These are phyloP conservation scores for Labyrinthula sp. DNA, from an alignment of 352 stramenopile species.

Conservation along the genomic window DNA sequence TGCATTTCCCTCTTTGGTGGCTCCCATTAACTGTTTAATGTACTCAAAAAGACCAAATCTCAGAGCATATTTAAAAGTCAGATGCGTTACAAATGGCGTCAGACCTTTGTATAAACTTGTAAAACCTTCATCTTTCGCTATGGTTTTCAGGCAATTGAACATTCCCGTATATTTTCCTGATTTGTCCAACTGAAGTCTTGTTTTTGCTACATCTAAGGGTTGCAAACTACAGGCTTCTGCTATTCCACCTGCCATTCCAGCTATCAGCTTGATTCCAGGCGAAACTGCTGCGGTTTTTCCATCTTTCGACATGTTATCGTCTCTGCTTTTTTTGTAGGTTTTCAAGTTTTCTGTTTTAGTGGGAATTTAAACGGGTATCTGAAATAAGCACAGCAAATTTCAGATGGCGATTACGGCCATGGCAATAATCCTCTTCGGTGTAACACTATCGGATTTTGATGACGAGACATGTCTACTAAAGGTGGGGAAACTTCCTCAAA, in stretches of 20 bases:
- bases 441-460: no score
- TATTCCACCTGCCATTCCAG: constrained; percentile 56
- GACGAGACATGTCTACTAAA: no score
- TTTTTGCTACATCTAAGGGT: constrained; percentile 59
- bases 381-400: no score
- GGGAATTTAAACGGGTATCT: no score
- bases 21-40: constrained; percentile 55
- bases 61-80: constrained; percentile 64
- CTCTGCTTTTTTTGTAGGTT: no score
- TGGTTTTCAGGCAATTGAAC: constrained; percentile 50
- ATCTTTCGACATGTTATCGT: no score
- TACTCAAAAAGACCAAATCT: constrained; percentile 56
- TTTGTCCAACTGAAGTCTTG: constrained; percentile 51
- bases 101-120: constrained; percentile 58
- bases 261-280: constrained; percentile 38
- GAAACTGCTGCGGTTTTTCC: no score
- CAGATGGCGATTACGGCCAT: no score
- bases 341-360: no score
- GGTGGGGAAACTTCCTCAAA: no score
- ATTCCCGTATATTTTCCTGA: constrained; percentile 55
- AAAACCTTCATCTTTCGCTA: constrained; percentile 49
- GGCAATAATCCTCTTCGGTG: no score
- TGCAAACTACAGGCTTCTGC: constrained; percentile 54
- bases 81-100: constrained; percentile 56
- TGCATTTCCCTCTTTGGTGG: constrained; percentile 45